Evolutionary conservation across 129 eudicot species (phyloP).

Genomic region (Flaveria linearis): DNA sequence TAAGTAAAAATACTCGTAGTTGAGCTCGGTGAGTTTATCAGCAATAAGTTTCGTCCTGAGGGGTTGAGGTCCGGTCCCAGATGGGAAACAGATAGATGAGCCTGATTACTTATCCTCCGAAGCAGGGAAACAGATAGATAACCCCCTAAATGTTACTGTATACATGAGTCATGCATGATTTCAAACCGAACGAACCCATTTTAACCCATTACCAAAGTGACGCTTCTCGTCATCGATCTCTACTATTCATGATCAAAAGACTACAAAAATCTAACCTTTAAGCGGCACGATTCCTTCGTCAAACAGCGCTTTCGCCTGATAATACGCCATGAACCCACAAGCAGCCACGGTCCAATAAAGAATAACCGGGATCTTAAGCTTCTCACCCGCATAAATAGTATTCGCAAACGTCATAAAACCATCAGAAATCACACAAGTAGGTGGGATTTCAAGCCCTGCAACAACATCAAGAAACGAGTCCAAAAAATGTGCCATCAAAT

Average conservation of each 20-base stretch:
- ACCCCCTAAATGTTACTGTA: too few relatives aligned
- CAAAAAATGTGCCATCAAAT: constrained; percentile 6
- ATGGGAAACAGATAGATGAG: too few relatives aligned
- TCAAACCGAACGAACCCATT: neutral
- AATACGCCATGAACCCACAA: constrained; percentile 40
- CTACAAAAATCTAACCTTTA: constrained; percentile 25
- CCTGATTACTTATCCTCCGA: too few relatives aligned
- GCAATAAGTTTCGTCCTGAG: too few relatives aligned
- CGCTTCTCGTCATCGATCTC: neutral
- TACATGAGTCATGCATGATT: too few relatives aligned
- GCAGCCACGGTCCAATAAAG: constrained; percentile 42
- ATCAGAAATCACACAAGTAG: constrained; percentile 33
- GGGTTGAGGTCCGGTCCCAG: too few relatives aligned
- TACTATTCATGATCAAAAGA: neutral
- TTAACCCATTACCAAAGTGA: neutral
- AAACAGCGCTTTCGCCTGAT: constrained; percentile 21
- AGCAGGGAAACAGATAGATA: too few relatives aligned
- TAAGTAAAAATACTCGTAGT: too few relatives aligned
- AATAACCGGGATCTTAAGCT: constrained; percentile 26
- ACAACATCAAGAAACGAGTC: constrained; percentile 25
- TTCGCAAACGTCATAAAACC: constrained; percentile 34
- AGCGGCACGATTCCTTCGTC: constrained; percentile 37
- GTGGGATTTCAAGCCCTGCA: constrained; percentile 12
- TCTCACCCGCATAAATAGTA: constrained; percentile 28
- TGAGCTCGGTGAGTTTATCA: too few relatives aligned